Evolutionary conservation across 306 rosid species (phyloP).

Genomic region (Rosa chinensis): DNA sequence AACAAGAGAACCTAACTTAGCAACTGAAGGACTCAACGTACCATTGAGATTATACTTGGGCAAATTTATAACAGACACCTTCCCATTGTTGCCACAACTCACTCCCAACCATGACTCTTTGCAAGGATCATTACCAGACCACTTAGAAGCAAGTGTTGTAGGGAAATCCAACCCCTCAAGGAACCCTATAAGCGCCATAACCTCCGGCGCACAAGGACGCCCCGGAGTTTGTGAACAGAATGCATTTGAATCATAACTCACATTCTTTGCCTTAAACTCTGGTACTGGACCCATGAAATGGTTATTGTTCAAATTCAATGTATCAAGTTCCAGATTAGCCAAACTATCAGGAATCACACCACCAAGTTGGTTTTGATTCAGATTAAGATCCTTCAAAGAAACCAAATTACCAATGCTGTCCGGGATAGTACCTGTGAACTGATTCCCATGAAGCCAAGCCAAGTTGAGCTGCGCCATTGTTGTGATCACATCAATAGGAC

Average conservation of each 20-base stretch:
- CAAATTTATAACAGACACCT: constrained; percentile 65
- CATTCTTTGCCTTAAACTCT: constrained; percentile 46
- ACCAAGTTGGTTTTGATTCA: constrained; percentile 74
- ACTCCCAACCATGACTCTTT: constrained; percentile 69
- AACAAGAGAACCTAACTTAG: constrained; percentile 55
- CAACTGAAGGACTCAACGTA: constrained; percentile 76
- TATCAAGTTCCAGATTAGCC: constrained; percentile 47
- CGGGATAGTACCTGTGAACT: constrained; percentile 70
- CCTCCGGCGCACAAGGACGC: constrained; percentile 62
- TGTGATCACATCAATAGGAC: constrained; percentile 57
- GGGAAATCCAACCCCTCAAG: constrained; percentile 71
- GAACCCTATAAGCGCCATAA: constrained; percentile 67
- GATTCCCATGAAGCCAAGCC: constrained; percentile 91
- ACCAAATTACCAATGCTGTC: constrained; percentile 59
- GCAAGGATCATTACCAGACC: constrained; percentile 83
- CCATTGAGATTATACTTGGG: constrained; percentile 64
- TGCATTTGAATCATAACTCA: constrained; percentile 29
- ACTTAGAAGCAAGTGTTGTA: constrained; percentile 45
- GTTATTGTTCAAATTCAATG: constrained; percentile 73
- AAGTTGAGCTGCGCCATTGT: constrained; percentile 62
- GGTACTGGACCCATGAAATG: constrained; percentile 88
- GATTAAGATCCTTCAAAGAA: constrained; percentile 64
- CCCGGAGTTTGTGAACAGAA: constrained; percentile 60
- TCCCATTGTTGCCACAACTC: constrained; percentile 44
- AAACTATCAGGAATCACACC: constrained; percentile 73